A percentile compares a stretch with the other conserved stretches of the same genome.
Evolutionary conservation across 2,329 filamentous ascomycete species (phyloP).

Genomic region (Pseudopyrenochaeta lycopersici): DNA sequence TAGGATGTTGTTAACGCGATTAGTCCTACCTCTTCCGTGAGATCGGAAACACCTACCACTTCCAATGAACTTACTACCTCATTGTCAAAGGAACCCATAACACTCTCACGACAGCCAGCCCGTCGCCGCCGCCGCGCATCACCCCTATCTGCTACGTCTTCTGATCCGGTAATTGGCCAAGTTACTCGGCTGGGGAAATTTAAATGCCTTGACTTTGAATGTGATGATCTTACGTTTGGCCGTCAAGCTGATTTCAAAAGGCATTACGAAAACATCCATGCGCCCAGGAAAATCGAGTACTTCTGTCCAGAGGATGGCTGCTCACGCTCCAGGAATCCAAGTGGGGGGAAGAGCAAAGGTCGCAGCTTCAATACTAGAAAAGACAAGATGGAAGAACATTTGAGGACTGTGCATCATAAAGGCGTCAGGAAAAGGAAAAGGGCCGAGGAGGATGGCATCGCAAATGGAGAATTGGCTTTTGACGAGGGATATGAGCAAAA

Average conservation of each 20-base stretch:
- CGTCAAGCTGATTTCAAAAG: slow-evolving; percentile 44
- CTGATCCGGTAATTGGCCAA: slow-evolving; percentile 29
- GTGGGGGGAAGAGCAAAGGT: slow-evolving; percentile 27
- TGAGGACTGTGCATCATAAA: slow-evolving; percentile 31
- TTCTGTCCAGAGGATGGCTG: slow-evolving; percentile 35
- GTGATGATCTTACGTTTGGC: slow-evolving; percentile 31
- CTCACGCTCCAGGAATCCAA: slow-evolving; percentile 20
- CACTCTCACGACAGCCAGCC: not conserved
- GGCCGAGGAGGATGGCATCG: not conserved
- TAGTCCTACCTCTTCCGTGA: not conserved
- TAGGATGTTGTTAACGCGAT: not conserved
- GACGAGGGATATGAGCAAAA: not conserved
- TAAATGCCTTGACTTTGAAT: slow-evolving; percentile 29
- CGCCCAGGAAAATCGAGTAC: slow-evolving; percentile 17
- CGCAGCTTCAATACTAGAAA: slow-evolving; percentile 37
- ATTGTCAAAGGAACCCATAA: not conserved
- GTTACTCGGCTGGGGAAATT: slow-evolving; percentile 35
- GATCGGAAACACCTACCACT: not conserved
- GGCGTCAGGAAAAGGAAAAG: slow-evolving; percentile 12
- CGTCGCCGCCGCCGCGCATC: slow-evolving; percentile 1
- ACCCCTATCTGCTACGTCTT: not conserved
- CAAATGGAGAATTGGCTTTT: not conserved
- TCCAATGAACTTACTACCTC: not conserved
- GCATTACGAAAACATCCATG: slow-evolving; percentile 35
- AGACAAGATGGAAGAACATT: slow-evolving; percentile 44